Conservation (phyloP, 2,329 filamentous ascomycete species). For the Plectosphaerella cucumerina region DNA sequence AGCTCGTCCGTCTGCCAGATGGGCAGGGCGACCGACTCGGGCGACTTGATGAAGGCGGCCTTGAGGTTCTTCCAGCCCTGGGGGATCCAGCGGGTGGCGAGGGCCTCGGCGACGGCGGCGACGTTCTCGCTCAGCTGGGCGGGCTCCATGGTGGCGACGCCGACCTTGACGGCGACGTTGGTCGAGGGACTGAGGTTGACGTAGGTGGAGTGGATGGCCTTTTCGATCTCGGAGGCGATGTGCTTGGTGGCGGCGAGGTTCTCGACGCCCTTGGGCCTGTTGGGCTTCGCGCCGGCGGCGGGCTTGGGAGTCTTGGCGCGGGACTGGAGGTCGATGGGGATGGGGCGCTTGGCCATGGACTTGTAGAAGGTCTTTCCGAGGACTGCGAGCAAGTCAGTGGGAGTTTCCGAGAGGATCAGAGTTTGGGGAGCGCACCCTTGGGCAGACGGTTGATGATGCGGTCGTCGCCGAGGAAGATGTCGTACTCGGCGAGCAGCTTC, state of each 20-base stretch:
- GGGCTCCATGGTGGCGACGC: slow-evolving; percentile 67
- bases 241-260: slow-evolving; percentile 55
- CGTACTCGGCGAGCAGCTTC: slow-evolving; percentile 80
- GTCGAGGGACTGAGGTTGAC: slow-evolving; percentile 75
- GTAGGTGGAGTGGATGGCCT: slow-evolving; percentile 70
- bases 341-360: slow-evolving; percentile 74
- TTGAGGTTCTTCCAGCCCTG: slow-evolving; percentile 86
- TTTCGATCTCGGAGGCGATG: slow-evolving; percentile 77
- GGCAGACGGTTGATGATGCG: slow-evolving; percentile 67
- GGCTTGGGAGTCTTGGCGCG: slow-evolving; percentile 57
- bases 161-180: slow-evolving; percentile 78
- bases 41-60: slow-evolving; percentile 84
- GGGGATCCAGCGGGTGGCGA: slow-evolving; percentile 77
- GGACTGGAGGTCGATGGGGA: slow-evolving; percentile 70
- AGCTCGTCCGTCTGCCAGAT: slow-evolving; percentile 92
- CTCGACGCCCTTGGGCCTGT: slow-evolving; percentile 51
- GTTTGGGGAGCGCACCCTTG: slow-evolving; percentile 4
- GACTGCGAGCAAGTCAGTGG: slow-evolving; percentile 47
- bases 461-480: slow-evolving; percentile 91
- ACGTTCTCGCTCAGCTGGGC: slow-evolving; percentile 80
- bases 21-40: slow-evolving; percentile 83
- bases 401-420: background rate
- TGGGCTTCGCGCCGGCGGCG: slow-evolving; percentile 34
- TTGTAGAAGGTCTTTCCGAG: slow-evolving; percentile 95
- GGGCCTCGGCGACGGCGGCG: slow-evolving; percentile 60